A percentile compares a stretch with the other conserved stretches of the same genome.
phyloP scores from a whole-genome alignment of 169 alveolate genomes.

The Plasmodium coatneyi region DNA sequence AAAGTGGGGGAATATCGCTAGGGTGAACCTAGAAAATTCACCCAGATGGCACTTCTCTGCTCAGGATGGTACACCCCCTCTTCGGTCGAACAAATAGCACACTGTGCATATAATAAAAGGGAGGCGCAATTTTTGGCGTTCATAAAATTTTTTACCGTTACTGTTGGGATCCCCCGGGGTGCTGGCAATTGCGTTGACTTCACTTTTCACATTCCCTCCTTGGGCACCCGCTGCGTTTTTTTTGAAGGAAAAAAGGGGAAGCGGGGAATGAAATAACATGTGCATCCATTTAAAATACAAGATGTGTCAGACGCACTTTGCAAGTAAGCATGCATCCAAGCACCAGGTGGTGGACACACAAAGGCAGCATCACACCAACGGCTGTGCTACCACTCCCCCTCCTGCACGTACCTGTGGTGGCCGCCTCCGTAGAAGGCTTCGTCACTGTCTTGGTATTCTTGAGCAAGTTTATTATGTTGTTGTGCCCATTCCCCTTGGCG shows the following conservation, averaged over 20 bases:
- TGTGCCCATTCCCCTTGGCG: slow-evolving; percentile 91
- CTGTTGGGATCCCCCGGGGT: background rate
- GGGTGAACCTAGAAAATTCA: background rate
- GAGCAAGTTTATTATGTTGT: slow-evolving; percentile 87
- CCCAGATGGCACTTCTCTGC: background rate
- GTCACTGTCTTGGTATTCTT: slow-evolving; percentile 60
- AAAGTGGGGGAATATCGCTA: background rate
- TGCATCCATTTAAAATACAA: background rate
- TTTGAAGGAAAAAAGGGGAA: background rate
- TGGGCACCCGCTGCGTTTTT: background rate
- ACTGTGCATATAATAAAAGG: background rate
- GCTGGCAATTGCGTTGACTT: background rate
- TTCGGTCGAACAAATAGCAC: background rate
- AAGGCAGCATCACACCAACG: background rate
- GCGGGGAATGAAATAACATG: background rate
- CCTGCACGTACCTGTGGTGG: background rate
- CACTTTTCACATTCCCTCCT: background rate
- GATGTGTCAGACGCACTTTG: background rate
- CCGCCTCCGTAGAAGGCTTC: background rate
- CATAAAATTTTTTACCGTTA: slow-evolving; percentile 7
- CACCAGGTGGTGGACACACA: background rate
- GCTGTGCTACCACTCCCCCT: background rate
- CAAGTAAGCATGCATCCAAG: background rate
- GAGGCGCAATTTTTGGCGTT: background rate
- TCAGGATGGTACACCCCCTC: background rate